Base-by-base conservation (phyloP, 257 asterid genomes). In the Solanum medicagineum region DNA sequence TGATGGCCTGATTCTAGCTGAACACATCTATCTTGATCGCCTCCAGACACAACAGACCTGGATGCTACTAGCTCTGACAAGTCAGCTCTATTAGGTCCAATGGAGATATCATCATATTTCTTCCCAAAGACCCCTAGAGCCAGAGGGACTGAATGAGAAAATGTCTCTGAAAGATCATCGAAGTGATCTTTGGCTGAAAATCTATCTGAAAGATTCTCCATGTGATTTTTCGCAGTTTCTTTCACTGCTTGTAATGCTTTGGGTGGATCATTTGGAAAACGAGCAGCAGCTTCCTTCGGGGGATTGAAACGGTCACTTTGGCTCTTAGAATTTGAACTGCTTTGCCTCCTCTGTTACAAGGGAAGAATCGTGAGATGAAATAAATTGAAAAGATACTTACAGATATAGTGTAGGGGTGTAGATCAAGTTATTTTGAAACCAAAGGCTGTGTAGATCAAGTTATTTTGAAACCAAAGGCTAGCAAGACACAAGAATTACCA, bases 121-220 rank as follows among this genome's bases (percentile, higher is more conserved):
- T 87, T 90, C 57, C 88, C 89, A 9, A 90, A 82, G 22, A 87
- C 68, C 17, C 90, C 90, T 5, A 93, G 92, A 77, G 89, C 93
- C 83, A 94, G 89, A 81, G 97, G 98, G 40, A 97, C 94, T 5
- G 98, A 91, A 70, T 90, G 88, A 57, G 92, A 91, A 73, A 87
- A 75, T 84, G 90, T 90, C 69, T 87, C 89, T 9, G 89, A 77
- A 26, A 82, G 89, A 65, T 86, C 70, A 47, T 84, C 91, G 8
- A 73, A 85, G 45, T 81, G 68, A 88, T 87, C 89, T 85, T 88
- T 90, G 80, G 83, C 87, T 14, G 81, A 49, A 75, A 87, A 75
- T 84, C 91, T 90, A 57, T 87, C 89, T 3, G 89, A 77, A 44
- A 81, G 90, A 65, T 86, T 81, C 74, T 84, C 91, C 24, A 74